phyloP scores from a whole-genome alignment of 768 basidiomycete genomes.

The Mycena alexandri region DNA sequence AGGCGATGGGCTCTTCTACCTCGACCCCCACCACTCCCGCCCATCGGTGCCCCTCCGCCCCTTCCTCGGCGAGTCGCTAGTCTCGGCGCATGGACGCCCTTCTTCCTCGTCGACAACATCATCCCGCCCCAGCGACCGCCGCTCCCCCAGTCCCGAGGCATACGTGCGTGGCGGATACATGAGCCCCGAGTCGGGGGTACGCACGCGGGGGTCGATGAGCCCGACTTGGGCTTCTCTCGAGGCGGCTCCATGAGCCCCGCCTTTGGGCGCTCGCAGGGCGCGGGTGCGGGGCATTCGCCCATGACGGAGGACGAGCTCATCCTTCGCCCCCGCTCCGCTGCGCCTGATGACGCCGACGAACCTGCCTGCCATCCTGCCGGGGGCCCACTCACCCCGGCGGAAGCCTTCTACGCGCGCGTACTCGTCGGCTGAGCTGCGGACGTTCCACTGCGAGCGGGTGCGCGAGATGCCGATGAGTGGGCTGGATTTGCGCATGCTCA shows the following conservation, averaged over 20 bases:
- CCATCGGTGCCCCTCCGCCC: conserved; percentile 79
- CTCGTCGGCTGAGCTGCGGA: conserved; percentile 75
- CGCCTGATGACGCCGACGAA: not conserved
- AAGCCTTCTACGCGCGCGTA: conserved; percentile 83
- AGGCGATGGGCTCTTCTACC: conserved; percentile 86
- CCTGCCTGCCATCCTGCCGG: not conserved
- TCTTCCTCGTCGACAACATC: not conserved
- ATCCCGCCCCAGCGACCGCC: conserved; percentile 11
- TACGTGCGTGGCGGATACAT: conserved; percentile 8
- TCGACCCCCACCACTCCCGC: conserved; percentile 84
- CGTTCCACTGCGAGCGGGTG: conserved; percentile 96
- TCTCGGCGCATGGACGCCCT: not conserved
- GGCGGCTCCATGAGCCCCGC: conserved; percentile 25
- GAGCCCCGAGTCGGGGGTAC: conserved; percentile 17
- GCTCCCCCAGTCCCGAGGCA: conserved; percentile 21
- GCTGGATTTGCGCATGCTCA: conserved; percentile 95
- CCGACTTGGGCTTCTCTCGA: conserved; percentile 11
- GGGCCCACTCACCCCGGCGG: conserved; percentile 55
- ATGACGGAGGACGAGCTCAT: conserved; percentile 35
- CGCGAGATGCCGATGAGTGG: conserved; percentile 93
- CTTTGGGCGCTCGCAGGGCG: conserved; percentile 11
- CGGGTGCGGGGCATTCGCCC: conserved; percentile 15
- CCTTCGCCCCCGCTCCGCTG: conserved; percentile 2
- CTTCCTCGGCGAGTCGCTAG: conserved; percentile 1
- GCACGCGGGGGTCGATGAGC: conserved; percentile 21